phyloP scores from a whole-genome alignment of 2,329 filamentous ascomycete species.

The Sclerotinia minor region DNA sequence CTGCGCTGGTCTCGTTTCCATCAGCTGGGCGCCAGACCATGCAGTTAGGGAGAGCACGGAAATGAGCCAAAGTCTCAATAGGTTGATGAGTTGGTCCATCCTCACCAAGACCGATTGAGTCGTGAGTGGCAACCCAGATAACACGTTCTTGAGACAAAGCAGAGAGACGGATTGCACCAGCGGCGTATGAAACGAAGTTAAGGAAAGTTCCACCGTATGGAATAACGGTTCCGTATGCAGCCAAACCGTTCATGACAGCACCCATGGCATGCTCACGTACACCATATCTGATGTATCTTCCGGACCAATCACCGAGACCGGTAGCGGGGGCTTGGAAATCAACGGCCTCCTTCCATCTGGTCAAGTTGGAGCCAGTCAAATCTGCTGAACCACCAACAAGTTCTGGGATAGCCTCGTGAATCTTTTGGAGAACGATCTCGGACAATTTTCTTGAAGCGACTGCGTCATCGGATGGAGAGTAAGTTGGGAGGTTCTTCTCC shows the following conservation, averaged over 20 bases:
- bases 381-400: slow-evolving; percentile 95
- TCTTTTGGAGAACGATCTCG: slow-evolving; percentile 86
- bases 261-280: slow-evolving; percentile 92
- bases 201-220: slow-evolving; percentile 96
- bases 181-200: slow-evolving; percentile 98
- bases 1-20: slow-evolving; percentile 96
- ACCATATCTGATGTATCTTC: slow-evolving; percentile 91
- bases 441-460: slow-evolving; percentile 95
- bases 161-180: slow-evolving; percentile 91
- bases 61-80: slow-evolving; percentile 96
- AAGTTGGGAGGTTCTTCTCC: slow-evolving; percentile 90
- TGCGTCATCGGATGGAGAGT: slow-evolving; percentile 81
- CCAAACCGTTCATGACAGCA: slow-evolving; percentile 90
- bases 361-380: slow-evolving; percentile 98
- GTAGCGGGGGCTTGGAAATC: slow-evolving; percentile 93
- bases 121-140: slow-evolving; percentile 97
- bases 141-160: slow-evolving; percentile 85
- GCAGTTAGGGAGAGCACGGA: slow-evolving; percentile 97
- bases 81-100: slow-evolving; percentile 98
- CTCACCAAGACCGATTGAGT: slow-evolving; percentile 98
- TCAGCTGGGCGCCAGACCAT: slow-evolving; percentile 99
- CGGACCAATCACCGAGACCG: slow-evolving; percentile 83
- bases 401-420: slow-evolving; percentile 81
- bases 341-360: slow-evolving; percentile 92
- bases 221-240: slow-evolving; percentile 92